Evolutionary conservation across 495 filamentous ascomycete genomes (phyloP), one percentile per base, ranked within the genome.

Genomic region (Chaetomidium leptoderma): DNA sequence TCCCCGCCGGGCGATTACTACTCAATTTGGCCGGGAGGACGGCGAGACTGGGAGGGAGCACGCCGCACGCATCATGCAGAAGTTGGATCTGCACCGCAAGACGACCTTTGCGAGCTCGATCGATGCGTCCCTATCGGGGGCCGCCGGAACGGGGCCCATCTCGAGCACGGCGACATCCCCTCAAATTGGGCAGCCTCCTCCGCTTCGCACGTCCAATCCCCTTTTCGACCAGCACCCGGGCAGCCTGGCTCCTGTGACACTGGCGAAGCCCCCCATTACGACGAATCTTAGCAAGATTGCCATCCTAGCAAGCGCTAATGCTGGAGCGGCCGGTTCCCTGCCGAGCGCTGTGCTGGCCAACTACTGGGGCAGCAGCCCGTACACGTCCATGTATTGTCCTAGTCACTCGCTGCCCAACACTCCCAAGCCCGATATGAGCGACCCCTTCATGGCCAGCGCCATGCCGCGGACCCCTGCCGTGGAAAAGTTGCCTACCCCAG

Each of bases 281-380:
- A 95, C 91, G 10, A 92, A 86, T 67, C 81, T 98, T 65, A 95
- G 91, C 71, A 92, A 89, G 60, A 83, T 84, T 19, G 92, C 92
- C 27, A 86, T 97, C 42, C 77, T 90, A 23, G 83, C 92, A 19
- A 90, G 87, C 65, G 82, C 88, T 58, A 81, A 77, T n/a, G 76
- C 76, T 36, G 86, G 85, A 61, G 77, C 76, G 48, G 83, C 82
- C 17, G 87, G 88, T 16, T 79, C 81, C 3, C 83, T 93, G 77
- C 88, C 90, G 0, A 87, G 84, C 56, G 91, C 88, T 19, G 83
- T 95, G 61, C 84, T 95, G 80, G 91, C 91, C 19, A 97, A 97
- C 64, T 76, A 93, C 53, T 97, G 91, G 91, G 91, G 91, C 43
- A 92, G 85, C 71, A 84, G 83, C 36, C 85, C 91, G 37, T 95